Evolutionary conservation across 768 basidiomycete genomes (phyloP).

Genomic region (Amanita muscaria): DNA sequence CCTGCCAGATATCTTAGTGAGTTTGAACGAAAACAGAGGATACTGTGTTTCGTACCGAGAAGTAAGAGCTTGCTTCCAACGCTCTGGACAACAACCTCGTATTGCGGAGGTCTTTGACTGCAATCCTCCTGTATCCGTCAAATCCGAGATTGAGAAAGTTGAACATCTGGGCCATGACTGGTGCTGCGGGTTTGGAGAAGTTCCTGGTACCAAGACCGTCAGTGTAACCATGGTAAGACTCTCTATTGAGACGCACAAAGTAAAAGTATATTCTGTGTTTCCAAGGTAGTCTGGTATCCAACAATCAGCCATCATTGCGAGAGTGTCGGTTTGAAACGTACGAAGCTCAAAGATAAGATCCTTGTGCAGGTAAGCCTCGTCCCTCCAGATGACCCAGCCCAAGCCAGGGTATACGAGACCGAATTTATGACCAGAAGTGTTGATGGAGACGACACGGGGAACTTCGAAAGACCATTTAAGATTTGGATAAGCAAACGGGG

Average conservation of each 20-base stretch:
- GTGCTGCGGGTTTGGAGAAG: slow-evolving; percentile 51
- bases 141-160: slow-evolving; percentile 54
- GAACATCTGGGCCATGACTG: slow-evolving; percentile 51
- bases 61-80: slow-evolving; percentile 46
- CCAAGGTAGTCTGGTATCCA: slow-evolving; percentile 37
- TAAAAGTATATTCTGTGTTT: slow-evolving; percentile 54
- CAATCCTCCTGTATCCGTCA: slow-evolving; percentile 38
- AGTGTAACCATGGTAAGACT: too few species aligned
- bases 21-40: too few species aligned
- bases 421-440: slow-evolving; percentile 53
- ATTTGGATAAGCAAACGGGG: slow-evolving; percentile 51
- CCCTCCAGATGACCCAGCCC: slow-evolving; percentile 58
- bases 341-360: slow-evolving; percentile 59
- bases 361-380: slow-evolving; percentile 48
- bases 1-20: slow-evolving; percentile 16
- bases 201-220: too few species aligned
- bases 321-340: slow-evolving; percentile 17
- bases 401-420: slow-evolving; percentile 44
- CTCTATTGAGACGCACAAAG: slow-evolving; percentile 25
- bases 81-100: slow-evolving; percentile 49
- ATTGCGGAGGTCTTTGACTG: slow-evolving; percentile 42
- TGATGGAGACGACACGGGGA: slow-evolving; percentile 46
- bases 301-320: not conserved
- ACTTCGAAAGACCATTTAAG: slow-evolving; percentile 52
- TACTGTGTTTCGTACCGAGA: slow-evolving; percentile 22